Base-by-base conservation (phyloP, 352 stramenopile genomes). In the Phytophthora cactorum region DNA sequence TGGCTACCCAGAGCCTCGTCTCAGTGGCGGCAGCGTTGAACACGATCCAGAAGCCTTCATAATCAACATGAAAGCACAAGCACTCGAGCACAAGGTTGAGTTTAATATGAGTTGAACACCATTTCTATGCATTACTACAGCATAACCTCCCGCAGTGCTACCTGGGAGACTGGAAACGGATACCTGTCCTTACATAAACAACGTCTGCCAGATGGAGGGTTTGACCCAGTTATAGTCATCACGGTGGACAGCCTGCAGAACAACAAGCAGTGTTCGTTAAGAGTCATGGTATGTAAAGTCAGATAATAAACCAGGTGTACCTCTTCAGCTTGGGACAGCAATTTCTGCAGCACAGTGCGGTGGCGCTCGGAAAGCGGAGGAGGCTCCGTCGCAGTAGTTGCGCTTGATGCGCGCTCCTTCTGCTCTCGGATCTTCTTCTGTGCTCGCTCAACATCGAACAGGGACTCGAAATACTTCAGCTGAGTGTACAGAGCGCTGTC, bases 391-490 rank as follows among this genome's bases (percentile, higher is more conserved):
- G 74, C 80, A 14, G 66, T 53, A 29, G 51, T 65, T n/a, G 28
- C 67, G 27, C 52, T 55, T 51, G 38, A 68, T 56, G 55, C 59
- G 46, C 74, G 75, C 27, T 77, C 70, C 38, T 95, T 82, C 66
- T 97, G 74, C 41, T 90, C 86, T 54, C 75, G 59, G 31, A 92
- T 82, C 51, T 91, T 96, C 51, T 89, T 89, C 74, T 97, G 75
- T 8, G 89, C 91, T 29, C 90, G 95, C 17, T 97, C 84, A 11
- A 97, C 65, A 74, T 99, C 94, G 59, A 99, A 99, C 8, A 99
- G 84, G 27, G 92, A 93, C 72, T 98, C 94, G 58, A 98, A 96
- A 69, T 98, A 99, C 76, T 99, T 99, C 46, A 99, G 88, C 73
- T 99, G 97, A 17, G 91, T 99, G 65, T 99, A 97, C 22, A 99